phyloP scores from a whole-genome alignment of 345 rosid genomes.

The Conringia planisiliqua region DNA sequence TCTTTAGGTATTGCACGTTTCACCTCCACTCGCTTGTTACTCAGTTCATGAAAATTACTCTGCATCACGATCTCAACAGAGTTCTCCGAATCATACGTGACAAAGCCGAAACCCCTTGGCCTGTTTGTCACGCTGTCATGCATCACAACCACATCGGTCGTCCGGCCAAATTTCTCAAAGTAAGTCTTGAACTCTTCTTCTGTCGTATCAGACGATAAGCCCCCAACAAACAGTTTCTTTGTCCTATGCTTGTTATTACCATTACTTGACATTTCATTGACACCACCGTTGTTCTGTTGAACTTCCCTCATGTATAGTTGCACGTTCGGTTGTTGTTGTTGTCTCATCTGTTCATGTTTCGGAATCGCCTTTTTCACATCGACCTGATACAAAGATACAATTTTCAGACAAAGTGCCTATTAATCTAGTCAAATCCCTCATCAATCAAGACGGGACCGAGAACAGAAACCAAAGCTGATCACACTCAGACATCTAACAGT shows the following conservation, averaged over 20 bases:
- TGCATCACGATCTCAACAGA: conserved; percentile 63
- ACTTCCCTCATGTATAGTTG: conserved; percentile 10
- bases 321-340: conserved; percentile 20
- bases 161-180: conserved; percentile 72
- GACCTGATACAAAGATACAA: conserved; percentile 35
- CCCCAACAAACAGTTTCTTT: conserved; percentile 84
- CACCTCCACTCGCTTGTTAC: conserved; percentile 66
- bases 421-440: too few relatives aligned
- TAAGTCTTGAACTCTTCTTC: conserved; percentile 67
- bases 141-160: conserved; percentile 80
- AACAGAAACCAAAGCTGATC: neutral
- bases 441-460: neutral
- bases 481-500: too few relatives aligned
- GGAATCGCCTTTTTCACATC: conserved; percentile 57
- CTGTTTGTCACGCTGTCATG: conserved; percentile 61
- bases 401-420: neutral
- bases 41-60: conserved; percentile 59
- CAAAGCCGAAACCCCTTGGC: conserved; percentile 88
- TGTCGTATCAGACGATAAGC: conserved; percentile 58
- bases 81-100: conserved; percentile 68
- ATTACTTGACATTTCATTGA: conserved; percentile 15
- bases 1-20: conserved; percentile 89
- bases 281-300: conserved; percentile 22
- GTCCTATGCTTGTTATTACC: conserved; percentile 33
- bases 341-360: conserved; percentile 38